Evolutionary conservation across 83 land plant genomes (phyloP), one percentile per base, ranked within the genome.

Genomic region (Picea mariana): DNA sequence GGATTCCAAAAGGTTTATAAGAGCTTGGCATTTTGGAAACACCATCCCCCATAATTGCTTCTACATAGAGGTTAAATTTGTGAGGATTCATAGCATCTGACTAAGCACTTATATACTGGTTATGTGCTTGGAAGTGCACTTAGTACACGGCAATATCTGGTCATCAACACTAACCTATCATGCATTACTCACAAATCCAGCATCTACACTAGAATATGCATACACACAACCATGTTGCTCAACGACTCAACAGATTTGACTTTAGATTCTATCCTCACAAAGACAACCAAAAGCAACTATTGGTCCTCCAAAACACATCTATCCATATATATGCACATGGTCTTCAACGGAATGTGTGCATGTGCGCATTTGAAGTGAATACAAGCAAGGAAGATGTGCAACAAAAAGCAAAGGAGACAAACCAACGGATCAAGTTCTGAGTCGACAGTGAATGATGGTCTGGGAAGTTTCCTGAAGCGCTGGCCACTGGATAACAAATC

Each of bases 341-440:
- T 15, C 1, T 80, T 26, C 18, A 2, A 38, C 0, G 17, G 31
- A 66, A 11, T 64, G 67, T 75, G 62, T 81, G 34, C 31, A 60
- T 47, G 13, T 20, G 6, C 6, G 64, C 42, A 49, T n/a, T 26
- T 17, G 38, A 21, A 71, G 20, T 23, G 55, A 6, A 21, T 38
- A 52, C 9, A 67, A 34, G 67, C 62, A 73, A 21, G n/a, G 60
- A 38, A 13, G 62, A n/a, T 23, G 3, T 8, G n/a, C 8, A 84
- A 61, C n/a, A 31, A 6, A 64, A 75, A 20, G 77, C 47, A 73
- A 26, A 65, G 75, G 61, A 62, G 27, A 66, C 83, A 77, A 81
- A 90, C 92, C 90, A 85, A 60, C 21, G 92, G 92, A 83, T 94
- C 94, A 73, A 91, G 79, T 55, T 90, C 90, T 34, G 79, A 62